Percentiles rank a stretch among this genome's conserved stretches.
Conservation (phyloP, 2,329 filamentous ascomycete genomes). For the Camptophora hylomeconis region DNA sequence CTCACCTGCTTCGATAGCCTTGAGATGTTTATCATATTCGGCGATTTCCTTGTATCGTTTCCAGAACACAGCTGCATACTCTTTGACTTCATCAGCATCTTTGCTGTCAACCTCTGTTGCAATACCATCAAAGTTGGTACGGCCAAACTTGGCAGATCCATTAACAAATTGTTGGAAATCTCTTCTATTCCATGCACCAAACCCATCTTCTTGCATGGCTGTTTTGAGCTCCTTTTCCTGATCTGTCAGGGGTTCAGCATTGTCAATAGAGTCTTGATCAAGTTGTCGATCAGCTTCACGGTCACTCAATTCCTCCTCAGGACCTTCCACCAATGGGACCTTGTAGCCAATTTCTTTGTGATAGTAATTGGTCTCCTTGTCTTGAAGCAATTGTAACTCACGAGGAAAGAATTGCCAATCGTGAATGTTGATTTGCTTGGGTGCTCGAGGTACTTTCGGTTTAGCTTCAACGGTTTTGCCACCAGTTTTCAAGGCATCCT, state of each 20-base stretch:
- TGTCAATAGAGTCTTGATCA: slow-evolving; percentile 87
- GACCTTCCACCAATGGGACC: slow-evolving; percentile 73
- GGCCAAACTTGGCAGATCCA: slow-evolving; percentile 82
- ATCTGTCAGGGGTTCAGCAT: slow-evolving; percentile 75
- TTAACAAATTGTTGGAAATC: slow-evolving; percentile 99
- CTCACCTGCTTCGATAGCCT: slow-evolving; percentile 83
- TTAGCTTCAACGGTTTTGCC: slow-evolving; percentile 63
- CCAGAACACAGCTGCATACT: slow-evolving; percentile 92
- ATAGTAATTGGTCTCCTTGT: slow-evolving; percentile 90
- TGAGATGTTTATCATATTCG: slow-evolving; percentile 80
- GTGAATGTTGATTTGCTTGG: slow-evolving; percentile 81
- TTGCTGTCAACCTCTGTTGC: slow-evolving; percentile 87
- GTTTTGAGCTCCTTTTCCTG: slow-evolving; percentile 83
- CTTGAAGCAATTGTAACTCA: slow-evolving; percentile 74
- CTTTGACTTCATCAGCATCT: slow-evolving; percentile 65
- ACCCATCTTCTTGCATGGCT: slow-evolving; percentile 67
- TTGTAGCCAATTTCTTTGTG: slow-evolving; percentile 96
- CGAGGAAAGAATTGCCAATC: slow-evolving; percentile 96
- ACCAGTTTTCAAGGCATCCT: slow-evolving; percentile 74
- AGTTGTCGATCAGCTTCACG: slow-evolving; percentile 76
- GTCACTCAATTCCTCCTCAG: slow-evolving; percentile 74
- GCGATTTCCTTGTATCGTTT: slow-evolving; percentile 80
- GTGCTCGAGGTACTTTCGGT: slow-evolving; percentile 87
- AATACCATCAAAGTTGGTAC: slow-evolving; percentile 73
- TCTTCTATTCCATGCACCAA: slow-evolving; percentile 87